Conservation (phyloP, 1,284 basidiomycete genomes). For the Limonomyces culmigenus region DNA sequence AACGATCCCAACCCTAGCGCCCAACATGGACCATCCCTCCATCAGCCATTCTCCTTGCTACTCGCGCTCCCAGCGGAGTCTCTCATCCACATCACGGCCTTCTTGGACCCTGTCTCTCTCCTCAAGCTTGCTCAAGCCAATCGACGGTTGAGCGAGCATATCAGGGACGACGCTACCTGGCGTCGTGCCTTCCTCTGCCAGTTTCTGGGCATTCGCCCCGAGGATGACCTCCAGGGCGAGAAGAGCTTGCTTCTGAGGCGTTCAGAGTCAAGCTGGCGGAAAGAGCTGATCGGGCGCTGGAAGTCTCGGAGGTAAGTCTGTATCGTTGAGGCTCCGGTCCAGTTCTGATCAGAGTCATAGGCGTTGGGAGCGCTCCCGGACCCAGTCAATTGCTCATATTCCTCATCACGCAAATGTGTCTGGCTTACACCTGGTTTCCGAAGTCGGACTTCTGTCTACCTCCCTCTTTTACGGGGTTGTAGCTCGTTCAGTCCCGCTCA, state of each 20-base stretch:
- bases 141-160: conserved; percentile 39
- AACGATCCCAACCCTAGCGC: conserved; percentile 11
- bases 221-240: conserved; percentile 28
- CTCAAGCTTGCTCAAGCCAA: conserved; percentile 40
- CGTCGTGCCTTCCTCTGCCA: conserved; percentile 60
- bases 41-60: conserved; percentile 15
- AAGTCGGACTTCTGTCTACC: conserved; percentile 40
- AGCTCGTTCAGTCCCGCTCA: conserved; percentile 56
- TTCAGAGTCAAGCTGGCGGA: conserved; percentile 43
- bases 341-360: conserved; percentile 18
- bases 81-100: conserved; percentile 65
- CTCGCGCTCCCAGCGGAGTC: conserved; percentile 53
- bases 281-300: conserved; percentile 44
- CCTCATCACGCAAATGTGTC: conserved; percentile 41
- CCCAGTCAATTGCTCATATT: conserved; percentile 38
- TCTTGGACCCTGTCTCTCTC: conserved; percentile 52
- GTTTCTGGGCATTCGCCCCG: conserved; percentile 50
- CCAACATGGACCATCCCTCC: conserved; percentile 32
- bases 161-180: conserved; percentile 74
- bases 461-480: conserved; percentile 61
- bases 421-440: conserved; percentile 38
- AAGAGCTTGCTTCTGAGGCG: conserved; percentile 37
- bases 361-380: conserved; percentile 56
- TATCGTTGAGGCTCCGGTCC: conserved; percentile 2
- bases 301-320: conserved; percentile 34